Evolutionary conservation across 768 basidiomycete species (phyloP), one percentile per base, ranked within the genome.

Genomic region (Naganishia vaughanmartiniae): DNA sequence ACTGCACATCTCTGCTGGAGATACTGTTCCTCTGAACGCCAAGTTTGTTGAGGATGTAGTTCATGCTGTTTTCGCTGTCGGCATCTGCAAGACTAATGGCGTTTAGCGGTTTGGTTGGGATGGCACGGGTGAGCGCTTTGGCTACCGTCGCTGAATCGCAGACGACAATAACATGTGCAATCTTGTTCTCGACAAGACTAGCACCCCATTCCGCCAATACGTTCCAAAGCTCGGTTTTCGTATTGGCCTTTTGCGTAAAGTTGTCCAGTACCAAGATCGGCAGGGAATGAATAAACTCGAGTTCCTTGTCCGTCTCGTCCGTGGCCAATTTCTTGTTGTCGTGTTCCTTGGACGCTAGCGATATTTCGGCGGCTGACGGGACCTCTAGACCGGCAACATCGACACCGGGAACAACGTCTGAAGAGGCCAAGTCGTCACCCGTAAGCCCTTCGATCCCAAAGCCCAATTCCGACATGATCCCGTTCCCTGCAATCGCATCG

Each of bases 111-210:
- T 90, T 93, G 1, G 90, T 87, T 0, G 91, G 90, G 3, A 97
- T 84, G 5, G 91, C 93, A 92, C 67, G 1, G n/a, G 91, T 87
- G 9, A 98, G 83, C n/a, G 86, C 84, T 78, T 92, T 96, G 0
- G 87, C 84, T 69, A 94, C 90, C 75, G 93, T 92, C 31, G 90
- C 87, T 74, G 92, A 93, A 78, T 98, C 92, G 74, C 91, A 91
- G 54, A 93, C 83, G 39, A 98, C 87, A 57, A 99, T 84, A 55
- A 96, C 92, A 80, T 98, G 94, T 0, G 95, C 95, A 69, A 92
- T 84, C 91, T 89, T 86, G 73, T 88, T 90, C 77, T 96, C 92
- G 0, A 89, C 87, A 54, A 98, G 82, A 12, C 83, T 84, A 0
- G 91, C 92, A 2, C 87, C 89, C 95, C 95, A 99, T 66, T 89